Percentiles rank a stretch among this genome's conserved stretches.
Conservation (phyloP, 2,329 filamentous ascomycete genomes). For the Coccinonectria pachysandricola region DNA sequence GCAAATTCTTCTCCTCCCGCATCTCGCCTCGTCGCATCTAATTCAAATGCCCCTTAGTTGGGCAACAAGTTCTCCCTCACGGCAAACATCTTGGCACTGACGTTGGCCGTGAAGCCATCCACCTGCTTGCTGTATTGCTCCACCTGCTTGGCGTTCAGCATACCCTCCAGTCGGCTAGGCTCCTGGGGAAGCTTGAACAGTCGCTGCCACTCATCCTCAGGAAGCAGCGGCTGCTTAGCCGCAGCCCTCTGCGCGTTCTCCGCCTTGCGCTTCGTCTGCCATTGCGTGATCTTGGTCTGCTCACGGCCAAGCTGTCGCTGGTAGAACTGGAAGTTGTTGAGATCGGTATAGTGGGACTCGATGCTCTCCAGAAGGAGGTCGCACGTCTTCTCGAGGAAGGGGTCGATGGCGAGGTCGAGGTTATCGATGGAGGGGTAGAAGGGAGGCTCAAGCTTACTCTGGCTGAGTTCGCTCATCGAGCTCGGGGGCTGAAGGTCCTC, state of each 20-base stretch:
- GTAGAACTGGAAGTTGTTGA: conserved; percentile 98
- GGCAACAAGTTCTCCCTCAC: conserved; percentile 63
- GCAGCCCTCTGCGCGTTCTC: conserved; percentile 80
- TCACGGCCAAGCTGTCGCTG: conserved; percentile 87
- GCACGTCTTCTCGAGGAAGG: conserved; percentile 96
- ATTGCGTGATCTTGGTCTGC: conserved; percentile 91
- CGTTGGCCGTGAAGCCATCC: conserved; percentile 85
- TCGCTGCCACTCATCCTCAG: conserved; percentile 96
- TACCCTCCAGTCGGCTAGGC: conserved; percentile 82
- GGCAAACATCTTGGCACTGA: conserved; percentile 96
- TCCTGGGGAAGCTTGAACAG: conserved; percentile 97
- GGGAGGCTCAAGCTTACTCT: conserved; percentile 50
- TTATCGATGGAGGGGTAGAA: conserved; percentile 82
- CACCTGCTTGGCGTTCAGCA: conserved; percentile 91
- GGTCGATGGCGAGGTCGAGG: conserved; percentile 88
- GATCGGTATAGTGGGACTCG: conserved; percentile 94
- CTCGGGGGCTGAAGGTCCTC: conserved; percentile 64
- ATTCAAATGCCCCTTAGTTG: conserved; percentile 27
- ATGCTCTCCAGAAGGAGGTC: conserved; percentile 94
- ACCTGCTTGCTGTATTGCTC: conserved; percentile 97
- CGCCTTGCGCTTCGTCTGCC: conserved; percentile 93
- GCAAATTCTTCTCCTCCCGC: conserved; percentile 8
- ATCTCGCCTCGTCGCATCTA: too few relatives aligned
- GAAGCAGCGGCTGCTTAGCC: conserved; percentile 79
- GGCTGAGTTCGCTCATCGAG: conserved; percentile 67